These are phyloP conservation scores for Phaseolus lunatus DNA, from an alignment of 306 rosid genomes.

Conservation along the genomic window DNA sequence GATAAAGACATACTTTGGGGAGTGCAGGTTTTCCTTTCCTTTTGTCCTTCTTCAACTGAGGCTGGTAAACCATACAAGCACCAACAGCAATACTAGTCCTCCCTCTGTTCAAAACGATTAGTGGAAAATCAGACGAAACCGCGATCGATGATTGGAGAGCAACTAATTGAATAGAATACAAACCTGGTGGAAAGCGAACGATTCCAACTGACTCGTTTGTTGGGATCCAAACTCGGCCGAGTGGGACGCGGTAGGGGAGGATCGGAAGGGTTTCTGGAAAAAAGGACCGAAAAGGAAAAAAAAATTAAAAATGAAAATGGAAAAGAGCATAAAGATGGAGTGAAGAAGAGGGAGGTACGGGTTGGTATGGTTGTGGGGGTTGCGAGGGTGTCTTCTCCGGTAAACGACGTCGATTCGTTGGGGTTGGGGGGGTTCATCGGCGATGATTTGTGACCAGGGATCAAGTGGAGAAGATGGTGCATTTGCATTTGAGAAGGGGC, in stretches of 20 bases:
- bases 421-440: constrained; percentile 41
- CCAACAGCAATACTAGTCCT: constrained; percentile 91
- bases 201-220: constrained; percentile 83
- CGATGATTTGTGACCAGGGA: constrained; percentile 69
- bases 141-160: neutral
- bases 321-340: neutral
- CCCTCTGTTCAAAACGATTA: constrained; percentile 65
- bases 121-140: constrained; percentile 16
- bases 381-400: constrained; percentile 63
- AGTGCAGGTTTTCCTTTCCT: constrained; percentile 71
- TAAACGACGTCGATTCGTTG: constrained; percentile 59
- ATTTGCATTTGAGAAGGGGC: neutral
- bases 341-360: constrained; percentile 43
- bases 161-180: neutral
- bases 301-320: neutral
- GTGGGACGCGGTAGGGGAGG: constrained; percentile 30
- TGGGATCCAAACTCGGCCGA: constrained; percentile 68
- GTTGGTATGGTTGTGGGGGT: constrained; percentile 34
- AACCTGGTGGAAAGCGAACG: constrained; percentile 92
- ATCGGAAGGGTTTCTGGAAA: constrained; percentile 49
- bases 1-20: constrained; percentile 63
- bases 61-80: constrained; percentile 66
- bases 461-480: constrained; percentile 33
- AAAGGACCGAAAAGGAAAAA: constrained; percentile 11
- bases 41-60: constrained; percentile 65